Conservation (phyloP, 139 green algal species). For the Mesostigma viride region DNA sequence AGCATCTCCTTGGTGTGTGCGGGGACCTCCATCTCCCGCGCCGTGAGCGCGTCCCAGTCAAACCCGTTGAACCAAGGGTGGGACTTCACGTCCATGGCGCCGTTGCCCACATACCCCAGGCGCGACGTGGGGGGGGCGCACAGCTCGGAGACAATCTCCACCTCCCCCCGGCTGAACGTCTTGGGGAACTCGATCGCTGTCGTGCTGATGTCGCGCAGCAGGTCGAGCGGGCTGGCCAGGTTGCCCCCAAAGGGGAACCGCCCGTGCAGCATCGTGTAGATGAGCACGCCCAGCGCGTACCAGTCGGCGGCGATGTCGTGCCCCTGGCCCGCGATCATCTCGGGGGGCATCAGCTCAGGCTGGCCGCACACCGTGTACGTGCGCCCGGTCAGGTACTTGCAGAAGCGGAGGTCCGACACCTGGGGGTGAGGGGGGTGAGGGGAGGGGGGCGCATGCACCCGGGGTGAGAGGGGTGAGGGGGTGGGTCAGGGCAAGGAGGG, state of each 20-base stretch:
- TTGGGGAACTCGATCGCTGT: not conserved
- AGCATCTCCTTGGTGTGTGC: too few relatives aligned
- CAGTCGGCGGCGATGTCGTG: constrained; percentile 35
- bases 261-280: constrained; percentile 21
- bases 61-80: not conserved
- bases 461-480: not conserved
- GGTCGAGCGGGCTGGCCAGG: constrained; percentile 19
- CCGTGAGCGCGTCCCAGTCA: not conserved
- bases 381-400: constrained; percentile 39
- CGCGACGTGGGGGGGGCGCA: not conserved
- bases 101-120: not conserved
- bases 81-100: not conserved
- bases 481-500: too few relatives aligned
- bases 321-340: constrained; percentile 48
- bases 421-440: too few relatives aligned
- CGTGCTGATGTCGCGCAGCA: constrained; percentile 20
- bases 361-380: constrained; percentile 64
- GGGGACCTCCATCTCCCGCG: too few relatives aligned
- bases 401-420: constrained; percentile 36
- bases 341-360: constrained; percentile 55
- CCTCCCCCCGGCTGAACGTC: not conserved
- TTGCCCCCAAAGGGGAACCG: constrained; percentile 16
- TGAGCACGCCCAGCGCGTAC: constrained; percentile 30
- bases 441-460: too few relatives aligned
- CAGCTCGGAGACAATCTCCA: not conserved